These are phyloP conservation scores for Gastrodia elata DNA, from an alignment of 106 monocot species.

Conservation along the genomic window DNA sequence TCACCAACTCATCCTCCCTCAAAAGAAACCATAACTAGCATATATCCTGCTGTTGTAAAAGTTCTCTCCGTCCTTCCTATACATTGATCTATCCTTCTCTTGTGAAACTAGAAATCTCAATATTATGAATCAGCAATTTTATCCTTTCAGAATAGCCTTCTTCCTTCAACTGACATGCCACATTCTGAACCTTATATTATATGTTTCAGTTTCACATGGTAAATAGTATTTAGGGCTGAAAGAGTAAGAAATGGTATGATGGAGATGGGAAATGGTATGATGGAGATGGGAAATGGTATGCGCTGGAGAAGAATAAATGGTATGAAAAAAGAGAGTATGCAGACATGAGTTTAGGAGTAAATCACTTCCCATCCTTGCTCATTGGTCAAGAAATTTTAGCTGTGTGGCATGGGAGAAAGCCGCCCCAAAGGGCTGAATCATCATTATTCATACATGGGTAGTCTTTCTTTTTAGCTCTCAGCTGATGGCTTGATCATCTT, in stretches of 20 bases:
- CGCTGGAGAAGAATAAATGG: not conserved
- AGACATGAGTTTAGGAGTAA: not conserved
- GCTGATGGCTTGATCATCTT: not conserved
- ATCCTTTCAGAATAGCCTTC: no score
- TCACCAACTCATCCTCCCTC: no score
- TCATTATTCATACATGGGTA: not conserved
- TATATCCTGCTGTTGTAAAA: no score
- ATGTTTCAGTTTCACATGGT: no score
- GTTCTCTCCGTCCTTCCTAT: no score
- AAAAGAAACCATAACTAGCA: no score
- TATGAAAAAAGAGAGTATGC: not conserved
- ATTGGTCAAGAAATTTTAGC: not conserved
- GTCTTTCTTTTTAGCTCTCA: not conserved
- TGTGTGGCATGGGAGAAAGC: not conserved
- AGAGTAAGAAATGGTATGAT: not conserved
- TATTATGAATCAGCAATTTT: no score
- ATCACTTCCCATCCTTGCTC: not conserved
- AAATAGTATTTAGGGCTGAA: no score
- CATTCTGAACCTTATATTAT: no score
- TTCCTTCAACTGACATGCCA: no score
- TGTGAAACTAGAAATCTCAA: no score
- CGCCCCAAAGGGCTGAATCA: not conserved
- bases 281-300: not conserved
- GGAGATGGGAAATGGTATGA: not conserved
- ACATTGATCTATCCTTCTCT: no score